Evolutionary conservation across 805 yeast species (phyloP), one percentile per base, ranked within the genome.

Genomic region (Scheffersomyces stipitis): DNA sequence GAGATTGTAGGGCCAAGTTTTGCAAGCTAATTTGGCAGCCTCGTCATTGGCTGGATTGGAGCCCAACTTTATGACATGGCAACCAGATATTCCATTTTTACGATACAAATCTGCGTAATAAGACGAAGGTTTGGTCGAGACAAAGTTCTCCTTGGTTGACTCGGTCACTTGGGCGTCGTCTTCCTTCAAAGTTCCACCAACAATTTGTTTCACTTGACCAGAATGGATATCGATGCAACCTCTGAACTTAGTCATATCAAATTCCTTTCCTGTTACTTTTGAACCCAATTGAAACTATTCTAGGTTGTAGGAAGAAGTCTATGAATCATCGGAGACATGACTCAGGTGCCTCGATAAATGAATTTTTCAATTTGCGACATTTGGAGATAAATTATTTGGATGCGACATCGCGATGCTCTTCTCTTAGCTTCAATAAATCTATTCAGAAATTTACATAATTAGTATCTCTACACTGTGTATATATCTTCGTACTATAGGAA

Each of bases 161-260:
- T 42, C 28, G 7, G 61, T 60, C 6, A 60, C 52, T n/a, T 60
- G 61, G 14, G 47, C 45, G 45, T 78, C 82, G 40, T 81, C 83
- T 8, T 67, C 64, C 0, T 74, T 70, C 15, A 93, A 68, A 0
- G 96, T 85, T 0, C 96, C 96, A 5, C 99, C 99, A 1, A 93
- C 97, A 36, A 93, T 93, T 59, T 93, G 99, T 54, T 93, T 93
- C 42, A 93, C 99, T 48, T 86, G 83, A 2, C 99, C 99, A 5
- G 84, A 76, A 60, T 93, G 99, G 40, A 93, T 81, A 57, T 93
- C 99, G 26, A 93, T 91, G 55, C 99, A 93, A 1, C 97, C 98
- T 52, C 90, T 78, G 64, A 87, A 93, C 35, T 74, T 73, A 0
- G 96, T 90, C 96, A 90, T 89, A 9, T 4, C 30, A n/a, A 6